A percentile compares a stretch with the other conserved stretches of the same genome.
Conservation (phyloP, 352 stramenopile genomes). For the Phytophthora fragariaefolia region DNA sequence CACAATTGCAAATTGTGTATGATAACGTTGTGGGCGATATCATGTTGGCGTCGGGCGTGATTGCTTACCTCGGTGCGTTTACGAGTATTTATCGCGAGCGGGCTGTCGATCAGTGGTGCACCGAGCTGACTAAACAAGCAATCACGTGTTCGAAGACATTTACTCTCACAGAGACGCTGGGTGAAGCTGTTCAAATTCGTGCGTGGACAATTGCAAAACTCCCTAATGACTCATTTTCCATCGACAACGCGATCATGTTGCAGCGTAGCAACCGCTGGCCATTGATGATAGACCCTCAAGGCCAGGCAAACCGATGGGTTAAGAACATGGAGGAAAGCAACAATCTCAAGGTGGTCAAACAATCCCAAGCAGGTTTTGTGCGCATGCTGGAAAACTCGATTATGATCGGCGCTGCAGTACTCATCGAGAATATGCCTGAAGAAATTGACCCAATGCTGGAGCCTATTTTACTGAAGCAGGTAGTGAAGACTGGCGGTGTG, state of each 20-base stretch:
- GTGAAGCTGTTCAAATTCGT: constrained; percentile 93
- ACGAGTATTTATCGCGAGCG: constrained; percentile 91
- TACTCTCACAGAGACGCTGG: constrained; percentile 88
- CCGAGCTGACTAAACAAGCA: constrained; percentile 55
- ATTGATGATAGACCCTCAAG: constrained; percentile 97
- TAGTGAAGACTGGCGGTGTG: constrained; percentile 90
- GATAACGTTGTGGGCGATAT: constrained; percentile 95
- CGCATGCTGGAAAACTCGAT: constrained; percentile 96
- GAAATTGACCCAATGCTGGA: constrained; percentile 95
- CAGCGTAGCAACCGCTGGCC: constrained; percentile 93
- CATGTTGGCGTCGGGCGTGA: constrained; percentile 93
- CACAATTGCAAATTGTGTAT: constrained; percentile 85
- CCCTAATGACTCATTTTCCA: constrained; percentile 95
- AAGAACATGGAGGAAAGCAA: constrained; percentile 94
- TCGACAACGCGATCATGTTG: constrained; percentile 97
- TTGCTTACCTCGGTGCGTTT: constrained; percentile 95
- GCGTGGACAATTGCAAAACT: constrained; percentile 95
- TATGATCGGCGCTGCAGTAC: constrained; percentile 92
- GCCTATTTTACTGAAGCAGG: constrained; percentile 93
- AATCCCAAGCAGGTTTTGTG: constrained; percentile 94
- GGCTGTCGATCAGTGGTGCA: constrained; percentile 87
- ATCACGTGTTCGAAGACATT: constrained; percentile 89
- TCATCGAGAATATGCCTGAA: constrained; percentile 95
- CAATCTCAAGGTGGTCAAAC: constrained; percentile 94
- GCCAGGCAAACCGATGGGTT: constrained; percentile 95